phyloP scores from a whole-genome alignment of 2,329 filamentous ascomycete genomes.

The Pseudogymnoascus sp. region DNA sequence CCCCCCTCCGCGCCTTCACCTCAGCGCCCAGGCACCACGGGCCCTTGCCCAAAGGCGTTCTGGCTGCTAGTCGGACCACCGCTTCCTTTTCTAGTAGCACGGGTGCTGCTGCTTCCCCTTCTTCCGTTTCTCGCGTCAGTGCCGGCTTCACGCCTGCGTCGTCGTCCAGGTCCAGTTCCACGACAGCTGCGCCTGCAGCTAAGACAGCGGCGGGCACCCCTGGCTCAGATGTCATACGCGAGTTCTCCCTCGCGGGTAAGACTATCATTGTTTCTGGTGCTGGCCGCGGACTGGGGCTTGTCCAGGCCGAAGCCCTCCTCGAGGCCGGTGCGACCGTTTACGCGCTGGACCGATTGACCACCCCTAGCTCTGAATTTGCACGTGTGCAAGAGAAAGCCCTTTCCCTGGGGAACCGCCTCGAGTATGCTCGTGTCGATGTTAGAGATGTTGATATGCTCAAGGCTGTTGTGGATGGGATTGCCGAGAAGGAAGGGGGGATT shows the following conservation, averaged over 20 bases:
- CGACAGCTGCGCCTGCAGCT: too few species aligned
- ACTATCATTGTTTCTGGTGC: constrained; percentile 65
- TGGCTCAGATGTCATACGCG: constrained; percentile 32
- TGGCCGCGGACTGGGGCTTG: constrained; percentile 63
- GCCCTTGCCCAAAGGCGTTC: background rate
- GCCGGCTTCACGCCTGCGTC: background rate
- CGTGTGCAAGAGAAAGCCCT: constrained; percentile 50
- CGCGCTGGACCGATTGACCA: constrained; percentile 35
- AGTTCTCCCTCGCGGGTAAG: constrained; percentile 62
- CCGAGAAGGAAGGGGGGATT: constrained; percentile 49
- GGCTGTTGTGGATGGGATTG: constrained; percentile 50
- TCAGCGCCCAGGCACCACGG: background rate
- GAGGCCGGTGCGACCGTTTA: constrained; percentile 62
- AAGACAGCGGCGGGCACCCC: background rate
- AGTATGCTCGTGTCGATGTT: constrained; percentile 62
- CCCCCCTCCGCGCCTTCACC: background rate
- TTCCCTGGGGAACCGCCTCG: constrained; percentile 53
- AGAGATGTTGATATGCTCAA: constrained; percentile 52
- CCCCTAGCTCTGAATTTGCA: constrained; percentile 46
- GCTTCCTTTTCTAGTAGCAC: background rate
- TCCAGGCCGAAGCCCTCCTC: constrained; percentile 63
- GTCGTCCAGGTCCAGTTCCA: background rate
- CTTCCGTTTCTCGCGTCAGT: background rate
- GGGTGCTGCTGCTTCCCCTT: background rate
- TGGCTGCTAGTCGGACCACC: background rate